Evolutionary conservation across 352 stramenopile genomes (phyloP).

Genomic region (Globisporangium acanthophoron): DNA sequence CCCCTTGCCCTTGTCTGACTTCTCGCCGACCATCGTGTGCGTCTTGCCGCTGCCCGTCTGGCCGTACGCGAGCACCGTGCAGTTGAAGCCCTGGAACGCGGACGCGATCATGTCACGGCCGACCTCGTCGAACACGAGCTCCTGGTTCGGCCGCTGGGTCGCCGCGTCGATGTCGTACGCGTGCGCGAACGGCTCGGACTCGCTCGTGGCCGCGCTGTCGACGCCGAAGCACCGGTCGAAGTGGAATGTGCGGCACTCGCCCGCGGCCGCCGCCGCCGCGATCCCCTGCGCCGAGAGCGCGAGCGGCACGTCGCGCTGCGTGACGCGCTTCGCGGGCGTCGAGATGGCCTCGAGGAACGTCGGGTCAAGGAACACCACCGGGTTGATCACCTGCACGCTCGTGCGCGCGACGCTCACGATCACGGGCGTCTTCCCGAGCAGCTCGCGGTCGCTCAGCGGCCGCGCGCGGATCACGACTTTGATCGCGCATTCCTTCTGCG

Average conservation of each 20-base stretch:
- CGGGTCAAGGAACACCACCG: slow-evolving; percentile 50
- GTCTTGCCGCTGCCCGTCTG: slow-evolving; percentile 82
- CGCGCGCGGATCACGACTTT: slow-evolving; percentile 72
- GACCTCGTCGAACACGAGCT: slow-evolving; percentile 77
- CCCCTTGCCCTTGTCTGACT: slow-evolving; percentile 48
- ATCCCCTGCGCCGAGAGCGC: slow-evolving; percentile 27
- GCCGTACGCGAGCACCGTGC: slow-evolving; percentile 75
- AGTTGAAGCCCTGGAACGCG: slow-evolving; percentile 82
- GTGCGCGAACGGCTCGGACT: slow-evolving; percentile 31
- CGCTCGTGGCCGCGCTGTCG: slow-evolving; percentile 19
- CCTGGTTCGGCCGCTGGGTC: slow-evolving; percentile 52
- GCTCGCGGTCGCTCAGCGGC: slow-evolving; percentile 54
- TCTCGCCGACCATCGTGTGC: slow-evolving; percentile 81
- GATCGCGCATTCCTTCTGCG: slow-evolving; percentile 41
- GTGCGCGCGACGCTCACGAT: slow-evolving; percentile 45
- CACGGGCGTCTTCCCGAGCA: slow-evolving; percentile 36
- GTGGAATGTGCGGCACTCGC: slow-evolving; percentile 63
- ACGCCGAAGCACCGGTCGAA: slow-evolving; percentile 78
- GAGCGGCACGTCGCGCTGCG: slow-evolving; percentile 15
- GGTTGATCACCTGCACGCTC: slow-evolving; percentile 61
- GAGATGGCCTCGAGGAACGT: slow-evolving; percentile 40
- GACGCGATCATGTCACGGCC: slow-evolving; percentile 59
- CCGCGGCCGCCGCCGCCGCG: slow-evolving; percentile 25
- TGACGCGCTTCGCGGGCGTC: slow-evolving; percentile 16
- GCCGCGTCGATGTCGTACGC: slow-evolving; percentile 34